Conservation (phyloP, 75 land plant genomes). For the Chamaecyparis obtusa region DNA sequence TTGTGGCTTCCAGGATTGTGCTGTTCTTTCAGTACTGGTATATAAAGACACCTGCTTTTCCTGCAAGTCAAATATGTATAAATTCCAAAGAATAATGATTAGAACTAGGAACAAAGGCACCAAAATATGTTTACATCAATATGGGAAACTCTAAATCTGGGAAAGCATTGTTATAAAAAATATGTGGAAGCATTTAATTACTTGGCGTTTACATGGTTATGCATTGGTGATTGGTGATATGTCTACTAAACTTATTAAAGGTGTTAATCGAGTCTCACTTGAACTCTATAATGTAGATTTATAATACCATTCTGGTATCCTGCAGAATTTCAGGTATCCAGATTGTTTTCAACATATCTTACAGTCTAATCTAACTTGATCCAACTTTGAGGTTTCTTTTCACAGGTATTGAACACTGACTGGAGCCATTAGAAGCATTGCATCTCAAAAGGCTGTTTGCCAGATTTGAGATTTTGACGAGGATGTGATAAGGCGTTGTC, state of each 20-base stretch:
- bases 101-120: background rate
- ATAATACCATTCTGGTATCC: background rate
- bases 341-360: background rate
- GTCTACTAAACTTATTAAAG: background rate
- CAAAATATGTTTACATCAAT: background rate
- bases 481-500: background rate
- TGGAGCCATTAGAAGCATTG: background rate
- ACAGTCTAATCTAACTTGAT: background rate
- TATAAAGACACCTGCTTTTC: background rate
- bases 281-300: background rate
- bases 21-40: background rate
- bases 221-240: background rate
- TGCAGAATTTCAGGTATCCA: background rate
- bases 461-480: background rate
- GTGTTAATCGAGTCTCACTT: background rate
- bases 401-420: background rate
- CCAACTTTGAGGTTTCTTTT: background rate
- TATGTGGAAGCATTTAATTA: too few species aligned
- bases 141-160: too few species aligned
- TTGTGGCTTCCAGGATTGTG: background rate
- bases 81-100: background rate
- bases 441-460: conserved; percentile 3
- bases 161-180: background rate
- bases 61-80: background rate
- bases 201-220: background rate